Evolutionary conservation across 2,329 filamentous ascomycete species (phyloP), one percentile per base, ranked within the genome.

Genomic region (Bipolaris cookei): DNA sequence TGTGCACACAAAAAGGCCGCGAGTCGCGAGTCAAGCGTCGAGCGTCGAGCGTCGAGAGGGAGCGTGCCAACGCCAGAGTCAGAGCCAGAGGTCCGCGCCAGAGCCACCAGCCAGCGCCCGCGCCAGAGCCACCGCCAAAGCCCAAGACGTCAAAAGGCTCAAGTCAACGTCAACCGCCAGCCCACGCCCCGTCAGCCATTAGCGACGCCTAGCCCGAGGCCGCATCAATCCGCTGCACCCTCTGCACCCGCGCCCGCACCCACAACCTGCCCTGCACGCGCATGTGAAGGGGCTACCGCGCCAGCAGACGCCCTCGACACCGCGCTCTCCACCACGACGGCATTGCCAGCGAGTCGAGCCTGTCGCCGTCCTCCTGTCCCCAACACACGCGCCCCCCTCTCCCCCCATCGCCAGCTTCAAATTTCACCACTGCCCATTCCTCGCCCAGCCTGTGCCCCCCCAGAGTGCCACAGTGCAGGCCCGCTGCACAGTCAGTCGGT

Each of bases 221-320:
- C 23, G 23, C 23, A 23, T 23, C 23, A 23, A 23, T 3, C 6
- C 23, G 23, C 23, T 23, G 23, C 23, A 23, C 23, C n/a, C n/a
- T n/a, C n/a, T 8, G 25, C 25, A 8, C 25, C 25, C 25, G 25
- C 25, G 25, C 25, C 23, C 23, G 23, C 23, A 8, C 23, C 25
- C 25, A 28, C 25, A 28, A 28, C 25, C 41, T 23, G 25, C 50
- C 6, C 28, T 34, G 43, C 53, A 44, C 45, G 56, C 58, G 54
- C 64, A 66, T 62, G 64, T 64, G 63, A 66, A 66, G 57, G 42
- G 44, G 43, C 46, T 30, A 23, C 14, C 41, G 30, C 42, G 45
- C 53, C 50, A 51, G 44, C 50, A 51, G 43, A 38, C 49, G 30
- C 37, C 46, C 21, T 43, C 32, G 20, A 46, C 46, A 37, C 28